Evolutionary conservation across 2,329 filamentous ascomycete genomes (phyloP).

Genomic region (Verticillium dahliae): DNA sequence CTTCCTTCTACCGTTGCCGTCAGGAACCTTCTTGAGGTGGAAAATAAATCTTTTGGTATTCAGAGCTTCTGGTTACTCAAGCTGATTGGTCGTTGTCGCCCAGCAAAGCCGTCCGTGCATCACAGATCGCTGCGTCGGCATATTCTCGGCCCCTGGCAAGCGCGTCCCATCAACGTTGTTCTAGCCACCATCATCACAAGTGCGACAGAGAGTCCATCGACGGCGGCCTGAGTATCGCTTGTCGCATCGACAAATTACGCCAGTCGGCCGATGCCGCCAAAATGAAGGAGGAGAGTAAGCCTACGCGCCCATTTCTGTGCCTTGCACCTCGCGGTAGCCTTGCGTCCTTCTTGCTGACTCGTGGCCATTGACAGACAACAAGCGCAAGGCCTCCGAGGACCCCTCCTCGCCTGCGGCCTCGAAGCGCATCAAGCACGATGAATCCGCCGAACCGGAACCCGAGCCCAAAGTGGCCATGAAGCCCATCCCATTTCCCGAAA

Average conservation of each 20-base stretch:
- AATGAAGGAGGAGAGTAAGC: constrained; percentile 32
- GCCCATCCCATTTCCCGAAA: constrained; percentile 82
- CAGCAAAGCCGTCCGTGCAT: not conserved
- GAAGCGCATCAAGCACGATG: constrained; percentile 57
- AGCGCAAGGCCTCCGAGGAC: constrained; percentile 69
- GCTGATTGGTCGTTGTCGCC: not conserved
- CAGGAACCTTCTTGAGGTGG: not conserved
- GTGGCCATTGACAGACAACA: constrained; percentile 32
- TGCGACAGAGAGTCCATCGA: not conserved
- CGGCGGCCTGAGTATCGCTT: not conserved
- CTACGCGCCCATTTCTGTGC: not conserved
- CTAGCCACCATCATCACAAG: not conserved
- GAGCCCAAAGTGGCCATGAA: constrained; percentile 49
- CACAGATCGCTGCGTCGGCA: not conserved
- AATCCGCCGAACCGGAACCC: constrained; percentile 35
- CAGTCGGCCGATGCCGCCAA: not conserved
- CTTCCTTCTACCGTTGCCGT: not conserved
- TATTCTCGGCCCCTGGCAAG: not conserved
- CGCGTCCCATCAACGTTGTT: not conserved
- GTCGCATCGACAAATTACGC: not conserved
- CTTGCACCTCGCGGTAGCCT: not conserved
- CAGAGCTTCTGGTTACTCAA: too few relatives aligned
- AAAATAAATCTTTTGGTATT: too few relatives aligned
- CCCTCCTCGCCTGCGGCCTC: constrained; percentile 52
- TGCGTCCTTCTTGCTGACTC: not conserved